Conservation (phyloP, 2,329 filamentous ascomycete species). For the Knoxdaviesia capensis region DNA sequence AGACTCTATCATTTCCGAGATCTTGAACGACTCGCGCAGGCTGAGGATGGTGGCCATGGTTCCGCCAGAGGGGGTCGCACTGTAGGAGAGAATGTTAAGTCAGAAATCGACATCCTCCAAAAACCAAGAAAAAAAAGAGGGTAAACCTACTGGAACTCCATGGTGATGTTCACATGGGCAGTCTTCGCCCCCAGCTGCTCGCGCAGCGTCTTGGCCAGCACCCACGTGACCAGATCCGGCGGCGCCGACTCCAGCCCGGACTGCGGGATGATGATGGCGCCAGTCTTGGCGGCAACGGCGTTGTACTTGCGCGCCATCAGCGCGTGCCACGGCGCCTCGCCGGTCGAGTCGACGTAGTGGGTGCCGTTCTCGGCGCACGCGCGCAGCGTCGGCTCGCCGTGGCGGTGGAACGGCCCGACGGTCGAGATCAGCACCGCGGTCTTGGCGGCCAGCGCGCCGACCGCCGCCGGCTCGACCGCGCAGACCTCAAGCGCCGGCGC, state of each 20-base stretch:
- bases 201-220: conserved; percentile 28
- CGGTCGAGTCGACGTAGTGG: conserved; percentile 44
- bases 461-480: conserved; percentile 20
- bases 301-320: conserved; percentile 41
- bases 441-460: conserved; percentile 31
- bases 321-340: conserved; percentile 36
- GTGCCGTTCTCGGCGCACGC: conserved; percentile 42
- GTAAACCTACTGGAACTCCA: conserved; percentile 20
- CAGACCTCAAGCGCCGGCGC: conserved; percentile 29
- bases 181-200: conserved; percentile 26
- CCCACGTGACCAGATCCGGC: conserved; percentile 36
- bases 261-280: conserved; percentile 41
- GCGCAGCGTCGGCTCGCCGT: conserved; percentile 38
- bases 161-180: conserved; percentile 30
- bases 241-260: conserved; percentile 41
- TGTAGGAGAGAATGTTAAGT: conserved; percentile 9
- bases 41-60: conserved; percentile 47
- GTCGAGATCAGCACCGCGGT: conserved; percentile 34
- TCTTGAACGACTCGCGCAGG: conserved; percentile 29
- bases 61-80: conserved; percentile 37
- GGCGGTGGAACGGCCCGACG: conserved; percentile 35
- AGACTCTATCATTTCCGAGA: conserved; percentile 24
- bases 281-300: conserved; percentile 25
- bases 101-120: background rate
- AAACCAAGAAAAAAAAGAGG: background rate